Conservation (phyloP, 768 basidiomycete species). For the Kwoniella mangroviensis region DNA sequence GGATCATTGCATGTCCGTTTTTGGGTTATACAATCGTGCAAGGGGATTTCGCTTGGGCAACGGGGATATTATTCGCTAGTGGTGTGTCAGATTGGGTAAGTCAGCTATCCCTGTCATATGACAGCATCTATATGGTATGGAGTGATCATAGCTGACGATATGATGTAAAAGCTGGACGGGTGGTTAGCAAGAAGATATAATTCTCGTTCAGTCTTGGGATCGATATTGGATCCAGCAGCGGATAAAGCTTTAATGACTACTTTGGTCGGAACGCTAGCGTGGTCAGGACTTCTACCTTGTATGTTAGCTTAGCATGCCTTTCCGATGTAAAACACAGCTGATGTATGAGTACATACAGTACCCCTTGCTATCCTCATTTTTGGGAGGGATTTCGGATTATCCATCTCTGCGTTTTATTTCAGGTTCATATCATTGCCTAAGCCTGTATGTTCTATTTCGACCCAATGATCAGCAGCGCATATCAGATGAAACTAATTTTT, state of each 20-base stretch:
- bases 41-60: conserved; percentile 78
- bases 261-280: conserved; percentile 79
- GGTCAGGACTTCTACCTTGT: conserved; percentile 84
- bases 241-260: conserved; percentile 97
- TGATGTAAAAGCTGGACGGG: conserved; percentile 75
- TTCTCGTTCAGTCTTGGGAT: conserved; percentile 89
- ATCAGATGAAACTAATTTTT: too few relatives aligned
- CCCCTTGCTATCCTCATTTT: conserved; percentile 84
- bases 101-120: conserved; percentile 57
- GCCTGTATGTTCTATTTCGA: conserved; percentile 84
- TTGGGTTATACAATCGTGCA: conserved; percentile 89
- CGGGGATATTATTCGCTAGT: conserved; percentile 81
- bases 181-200: conserved; percentile 83
- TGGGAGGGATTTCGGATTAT: conserved; percentile 83
- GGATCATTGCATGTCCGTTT: conserved; percentile 85
- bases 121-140: not conserved
- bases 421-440: conserved; percentile 85
- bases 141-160: conserved; percentile 6
- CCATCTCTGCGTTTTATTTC: conserved; percentile 87
- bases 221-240: conserved; percentile 94
- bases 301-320: conserved; percentile 47
- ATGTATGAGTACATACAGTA: conserved; percentile 61
- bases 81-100: conserved; percentile 86
- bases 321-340: not conserved
- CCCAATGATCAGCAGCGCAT: too few relatives aligned